phyloP scores from a whole-genome alignment of 495 filamentous ascomycete genomes.

The Mytilinidion resinicola region DNA sequence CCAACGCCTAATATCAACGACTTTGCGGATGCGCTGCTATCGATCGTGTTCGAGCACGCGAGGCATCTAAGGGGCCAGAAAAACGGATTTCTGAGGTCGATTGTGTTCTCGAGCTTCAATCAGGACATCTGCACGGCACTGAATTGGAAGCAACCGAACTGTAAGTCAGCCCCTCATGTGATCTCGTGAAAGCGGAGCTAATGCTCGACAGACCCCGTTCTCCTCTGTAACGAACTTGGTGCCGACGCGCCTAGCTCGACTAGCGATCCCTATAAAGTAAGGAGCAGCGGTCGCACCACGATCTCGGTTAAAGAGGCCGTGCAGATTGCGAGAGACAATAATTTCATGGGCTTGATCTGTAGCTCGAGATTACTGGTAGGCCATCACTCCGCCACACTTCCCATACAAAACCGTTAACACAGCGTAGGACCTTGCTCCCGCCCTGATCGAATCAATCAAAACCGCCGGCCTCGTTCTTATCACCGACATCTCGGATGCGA shows the following conservation, averaged over 20 bases:
- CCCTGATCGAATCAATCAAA: slow-evolving; percentile 87
- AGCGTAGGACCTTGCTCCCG: slow-evolving; percentile 78
- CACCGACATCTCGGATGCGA: slow-evolving; percentile 63
- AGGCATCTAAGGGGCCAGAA: slow-evolving; percentile 60
- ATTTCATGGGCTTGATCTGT: slow-evolving; percentile 96
- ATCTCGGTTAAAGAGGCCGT: slow-evolving; percentile 93
- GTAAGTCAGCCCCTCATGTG: slow-evolving; percentile 41
- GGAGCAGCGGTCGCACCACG: slow-evolving; percentile 60
- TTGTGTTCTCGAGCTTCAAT: slow-evolving; percentile 91
- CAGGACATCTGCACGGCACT: slow-evolving; percentile 80
- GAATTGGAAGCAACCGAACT: slow-evolving; percentile 99
- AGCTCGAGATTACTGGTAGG: slow-evolving; percentile 76
- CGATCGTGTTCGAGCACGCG: slow-evolving; percentile 86
- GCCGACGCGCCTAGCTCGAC: slow-evolving; percentile 31
- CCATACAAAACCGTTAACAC: slow-evolving; percentile 24
- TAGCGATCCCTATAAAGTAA: slow-evolving; percentile 38
- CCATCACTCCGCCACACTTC: slow-evolving; percentile 17
- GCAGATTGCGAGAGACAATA: slow-evolving; percentile 87
- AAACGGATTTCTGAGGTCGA: slow-evolving; percentile 57
- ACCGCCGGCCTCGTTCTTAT: slow-evolving; percentile 87
- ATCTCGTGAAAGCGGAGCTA: background rate
- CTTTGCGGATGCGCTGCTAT: slow-evolving; percentile 76
- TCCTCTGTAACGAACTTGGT: slow-evolving; percentile 89
- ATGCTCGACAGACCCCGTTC: slow-evolving; percentile 65
- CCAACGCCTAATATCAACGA: slow-evolving; percentile 77